Conservation (phyloP, 2,329 filamentous ascomycete species). For the Penicillium sp. region DNA sequence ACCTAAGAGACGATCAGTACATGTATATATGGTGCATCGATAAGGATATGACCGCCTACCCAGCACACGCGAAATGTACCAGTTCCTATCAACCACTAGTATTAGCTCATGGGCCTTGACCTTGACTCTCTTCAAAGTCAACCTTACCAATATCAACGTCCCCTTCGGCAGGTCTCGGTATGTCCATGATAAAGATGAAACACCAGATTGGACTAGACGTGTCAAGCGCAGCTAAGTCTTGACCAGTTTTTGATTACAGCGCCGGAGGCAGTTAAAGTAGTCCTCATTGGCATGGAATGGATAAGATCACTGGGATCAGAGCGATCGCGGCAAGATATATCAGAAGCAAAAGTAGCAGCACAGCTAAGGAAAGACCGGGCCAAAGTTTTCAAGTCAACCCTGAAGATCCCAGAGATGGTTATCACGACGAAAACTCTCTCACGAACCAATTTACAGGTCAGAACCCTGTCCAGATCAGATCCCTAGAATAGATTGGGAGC, state of each 20-base stretch:
- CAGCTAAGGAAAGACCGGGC: background rate
- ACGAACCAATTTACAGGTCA: constrained; percentile 17
- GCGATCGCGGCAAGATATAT: background rate
- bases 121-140: too few relatives aligned
- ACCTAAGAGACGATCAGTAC: constrained; percentile 12
- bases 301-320: background rate
- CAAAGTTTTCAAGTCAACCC: background rate
- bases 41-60: constrained; percentile 11
- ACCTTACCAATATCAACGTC: constrained; percentile 25
- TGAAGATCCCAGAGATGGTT: background rate
- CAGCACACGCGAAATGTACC: constrained; percentile 22
- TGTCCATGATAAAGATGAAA: constrained; percentile 15
- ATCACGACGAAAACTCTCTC: constrained; percentile 4
- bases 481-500: too few relatives aligned
- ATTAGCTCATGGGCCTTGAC: background rate
- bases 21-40: background rate
- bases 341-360: background rate
- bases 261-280: constrained; percentile 13
- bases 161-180: constrained; percentile 21
- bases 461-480: background rate
- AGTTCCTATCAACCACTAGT: constrained; percentile 13
- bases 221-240: background rate
- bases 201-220: background rate
- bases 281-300: background rate
- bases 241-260: background rate